These are phyloP conservation scores for Polytrichum formosum DNA, from an alignment of 225 moss, liverwort and hornwort species.

Conservation along the genomic window DNA sequence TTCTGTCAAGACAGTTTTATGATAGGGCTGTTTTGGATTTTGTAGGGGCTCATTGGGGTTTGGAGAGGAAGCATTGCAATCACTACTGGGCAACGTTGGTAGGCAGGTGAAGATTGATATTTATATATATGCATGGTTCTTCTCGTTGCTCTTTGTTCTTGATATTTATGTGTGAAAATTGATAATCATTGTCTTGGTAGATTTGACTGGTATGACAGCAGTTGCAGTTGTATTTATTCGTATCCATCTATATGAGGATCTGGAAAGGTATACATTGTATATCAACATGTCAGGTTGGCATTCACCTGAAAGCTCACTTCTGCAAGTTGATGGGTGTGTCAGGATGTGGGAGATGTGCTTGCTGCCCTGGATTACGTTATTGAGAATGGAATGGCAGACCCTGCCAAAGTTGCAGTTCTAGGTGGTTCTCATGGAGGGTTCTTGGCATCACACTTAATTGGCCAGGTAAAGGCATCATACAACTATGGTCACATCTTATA, in stretches of 20 bases:
- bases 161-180: too few relatives aligned
- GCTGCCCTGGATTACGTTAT: conserved; percentile 76
- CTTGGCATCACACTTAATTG: conserved; percentile 80
- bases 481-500: too few relatives aligned
- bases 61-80: conserved; percentile 91
- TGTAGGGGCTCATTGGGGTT: conserved; percentile 90
- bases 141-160: too few relatives aligned
- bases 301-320: too few relatives aligned
- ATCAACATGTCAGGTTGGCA: too few relatives aligned
- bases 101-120: conserved; percentile 47
- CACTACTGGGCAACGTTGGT: conserved; percentile 85
- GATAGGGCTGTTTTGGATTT: conserved; percentile 3
- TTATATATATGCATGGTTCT: too few relatives aligned
- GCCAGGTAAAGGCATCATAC: conserved; percentile 52
- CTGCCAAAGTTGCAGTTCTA: conserved; percentile 73
- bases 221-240: too few relatives aligned
- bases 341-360: conserved; percentile 95
- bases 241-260: too few relatives aligned
- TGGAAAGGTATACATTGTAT: too few relatives aligned
- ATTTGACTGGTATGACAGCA: too few relatives aligned
- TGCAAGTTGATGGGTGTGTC: neutral
- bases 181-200: too few relatives aligned
- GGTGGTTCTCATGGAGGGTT: conserved; percentile 99
- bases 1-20: neutral
- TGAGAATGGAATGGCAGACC: conserved; percentile 74